Evolutionary conservation across 108 stramenopile genomes (phyloP), one percentile per base, ranked within the genome.

Genomic region (Seminavis robusta): DNA sequence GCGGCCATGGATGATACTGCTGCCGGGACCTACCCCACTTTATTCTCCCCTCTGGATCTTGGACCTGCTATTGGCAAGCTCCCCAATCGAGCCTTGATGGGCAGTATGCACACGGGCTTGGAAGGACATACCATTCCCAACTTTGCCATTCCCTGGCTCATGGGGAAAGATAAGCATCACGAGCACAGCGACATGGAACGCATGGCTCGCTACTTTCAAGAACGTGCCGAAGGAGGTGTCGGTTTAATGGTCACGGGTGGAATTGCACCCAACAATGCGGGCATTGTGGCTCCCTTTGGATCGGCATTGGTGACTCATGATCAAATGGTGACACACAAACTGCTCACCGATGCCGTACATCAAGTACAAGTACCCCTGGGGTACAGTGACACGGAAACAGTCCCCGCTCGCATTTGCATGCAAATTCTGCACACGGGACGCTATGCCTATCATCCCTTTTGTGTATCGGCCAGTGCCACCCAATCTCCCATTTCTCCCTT

Each of bases 161-260:
- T 56, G 40, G 43, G 42, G n/a, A 46, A 57, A 0, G 36, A 19
- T 10, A 24, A 45, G 15, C 31, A 47, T n/a, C 49, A 66, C 20
- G 70, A 73, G 39, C 77, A 80, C 50, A 57, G 59, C 4, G 77
- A 75, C 39, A 73, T 99, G 56, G 69, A 79, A 3, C 79, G 79
- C 54, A 95, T 99, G 94, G 98, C 92, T 3, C 73, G 78, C 36
- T 99, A 95, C 61, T 98, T 94, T 69, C 85, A 79, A 17, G 81
- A 86, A 47, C 81, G 98, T 42, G 97, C 98, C 13, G 62, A 60
- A 54, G 96, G 97, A 11, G 94, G 94, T 10, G 93, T 86, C 15
- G 97, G 96, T 17, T 61, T 99, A 33, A 95, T 97, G 84, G 98
- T 99, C 6, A 99, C 98, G n/a, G 98, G 95, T 6, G 98, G 98